A percentile compares a stretch with the other conserved stretches of the same genome.
Conservation (phyloP, 495 filamentous ascomycete species). For the Trichoderma gamsii region DNA sequence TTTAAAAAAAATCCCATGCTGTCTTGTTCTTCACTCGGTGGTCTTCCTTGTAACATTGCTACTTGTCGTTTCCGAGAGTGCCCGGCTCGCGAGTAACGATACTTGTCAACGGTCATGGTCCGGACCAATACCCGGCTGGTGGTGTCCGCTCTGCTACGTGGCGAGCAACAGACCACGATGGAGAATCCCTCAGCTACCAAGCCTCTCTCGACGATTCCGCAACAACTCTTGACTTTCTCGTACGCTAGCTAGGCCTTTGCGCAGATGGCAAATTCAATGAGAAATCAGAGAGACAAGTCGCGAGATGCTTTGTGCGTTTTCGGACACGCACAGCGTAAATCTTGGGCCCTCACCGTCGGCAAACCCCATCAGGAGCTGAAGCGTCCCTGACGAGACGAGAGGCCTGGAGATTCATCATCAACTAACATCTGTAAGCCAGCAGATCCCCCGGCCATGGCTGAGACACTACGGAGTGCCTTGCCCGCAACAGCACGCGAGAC, state of each 20-base stretch:
- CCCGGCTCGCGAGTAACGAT: constrained; percentile 3
- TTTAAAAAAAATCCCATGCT: too few species aligned
- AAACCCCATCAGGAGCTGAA: constrained; percentile 8
- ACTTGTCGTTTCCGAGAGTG: constrained; percentile 5
- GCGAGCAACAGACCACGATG: constrained; percentile 3
- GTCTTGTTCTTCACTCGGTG: neutral
- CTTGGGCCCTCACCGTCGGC: constrained; percentile 11
- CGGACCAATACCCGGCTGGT: neutral
- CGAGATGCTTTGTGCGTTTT: constrained; percentile 1
- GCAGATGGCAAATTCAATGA: neutral
- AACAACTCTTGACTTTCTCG: neutral
- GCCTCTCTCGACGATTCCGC: neutral
- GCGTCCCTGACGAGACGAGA: neutral
- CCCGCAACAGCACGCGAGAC: constrained; percentile 2
- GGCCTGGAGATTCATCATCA: neutral
- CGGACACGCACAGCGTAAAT: neutral
- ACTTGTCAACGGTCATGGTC: neutral
- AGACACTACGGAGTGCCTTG: constrained; percentile 3
- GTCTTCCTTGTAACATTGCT: constrained; percentile 2
- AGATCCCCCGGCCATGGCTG: neutral
- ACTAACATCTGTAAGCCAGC: neutral
- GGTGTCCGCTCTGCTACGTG: constrained; percentile 12
- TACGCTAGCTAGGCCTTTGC: constrained; percentile 4
- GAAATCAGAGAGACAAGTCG: neutral
- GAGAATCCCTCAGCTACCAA: neutral